Evolutionary conservation across 345 rosid species (phyloP).

Genomic region (Reutealis trisperma): DNA sequence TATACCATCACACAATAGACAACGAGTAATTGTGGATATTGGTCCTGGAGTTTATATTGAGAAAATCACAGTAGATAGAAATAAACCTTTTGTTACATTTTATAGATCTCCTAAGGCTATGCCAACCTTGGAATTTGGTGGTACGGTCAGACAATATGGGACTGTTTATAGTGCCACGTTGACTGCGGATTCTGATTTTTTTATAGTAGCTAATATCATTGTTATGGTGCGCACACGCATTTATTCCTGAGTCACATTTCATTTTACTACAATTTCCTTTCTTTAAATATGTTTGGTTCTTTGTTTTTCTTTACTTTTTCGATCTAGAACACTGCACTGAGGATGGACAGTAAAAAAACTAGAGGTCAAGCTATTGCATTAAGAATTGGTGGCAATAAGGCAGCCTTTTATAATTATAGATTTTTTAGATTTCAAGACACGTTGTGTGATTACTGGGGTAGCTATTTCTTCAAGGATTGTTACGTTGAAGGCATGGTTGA

Average conservation of each 20-base stretch:
- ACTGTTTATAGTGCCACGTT: slow-evolving; percentile 59
- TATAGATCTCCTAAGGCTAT: slow-evolving; percentile 36
- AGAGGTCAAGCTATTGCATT: slow-evolving; percentile 63
- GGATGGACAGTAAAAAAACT: slow-evolving; percentile 38
- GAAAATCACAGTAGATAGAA: slow-evolving; percentile 43
- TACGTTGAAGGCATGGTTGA: slow-evolving; percentile 71
- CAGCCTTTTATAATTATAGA: slow-evolving; percentile 60
- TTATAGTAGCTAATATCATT: slow-evolving; percentile 42
- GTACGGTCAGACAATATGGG: slow-evolving; percentile 55
- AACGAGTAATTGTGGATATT: slow-evolving; percentile 42
- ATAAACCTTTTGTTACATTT: slow-evolving; percentile 52
- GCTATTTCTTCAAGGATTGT: slow-evolving; percentile 70
- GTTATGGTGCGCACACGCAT: too few relatives aligned
- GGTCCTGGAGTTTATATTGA: slow-evolving; percentile 50
- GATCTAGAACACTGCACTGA: slow-evolving; percentile 54
- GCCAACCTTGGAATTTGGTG: slow-evolving; percentile 42
- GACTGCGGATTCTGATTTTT: slow-evolving; percentile 43
- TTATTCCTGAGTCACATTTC: not conserved
- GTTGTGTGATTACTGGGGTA: slow-evolving; percentile 61
- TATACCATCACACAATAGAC: not conserved
- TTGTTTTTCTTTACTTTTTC: not conserved
- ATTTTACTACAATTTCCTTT: not conserved
- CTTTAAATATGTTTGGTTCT: too few relatives aligned
- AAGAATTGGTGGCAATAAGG: slow-evolving; percentile 49
- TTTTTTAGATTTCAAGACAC: slow-evolving; percentile 74